A percentile compares a stretch with the other conserved stretches of the same genome.
Conservation (phyloP, 2,329 filamentous ascomycete genomes). For the Alternaria angustiovoidea region DNA sequence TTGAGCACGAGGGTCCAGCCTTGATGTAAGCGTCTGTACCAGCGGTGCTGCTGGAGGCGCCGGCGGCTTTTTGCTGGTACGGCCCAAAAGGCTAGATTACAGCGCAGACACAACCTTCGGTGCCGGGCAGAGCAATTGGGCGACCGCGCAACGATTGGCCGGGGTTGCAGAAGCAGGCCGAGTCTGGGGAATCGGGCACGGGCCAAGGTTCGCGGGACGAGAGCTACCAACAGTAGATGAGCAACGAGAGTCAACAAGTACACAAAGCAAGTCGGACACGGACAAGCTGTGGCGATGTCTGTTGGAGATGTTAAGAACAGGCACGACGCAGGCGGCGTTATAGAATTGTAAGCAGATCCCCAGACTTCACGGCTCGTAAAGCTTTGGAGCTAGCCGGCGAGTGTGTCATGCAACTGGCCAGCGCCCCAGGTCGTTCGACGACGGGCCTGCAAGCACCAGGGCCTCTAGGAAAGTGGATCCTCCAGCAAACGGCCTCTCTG, state of each 20-base stretch:
- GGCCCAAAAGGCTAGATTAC: constrained; percentile 34
- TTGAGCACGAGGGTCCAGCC: constrained; percentile 22
- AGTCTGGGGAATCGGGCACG: constrained; percentile 24
- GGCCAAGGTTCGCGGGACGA: constrained; percentile 25
- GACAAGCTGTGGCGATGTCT: constrained; percentile 27
- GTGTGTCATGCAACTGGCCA: constrained; percentile 38
- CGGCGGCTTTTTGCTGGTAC: constrained; percentile 28
- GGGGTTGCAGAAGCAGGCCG: constrained; percentile 13
- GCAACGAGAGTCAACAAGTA: constrained; percentile 5
- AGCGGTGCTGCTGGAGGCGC: constrained; percentile 27
- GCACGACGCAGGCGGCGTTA: constrained; percentile 23
- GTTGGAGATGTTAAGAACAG: constrained; percentile 8
- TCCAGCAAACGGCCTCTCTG: constrained; percentile 31
- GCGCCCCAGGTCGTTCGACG: constrained; percentile 25
- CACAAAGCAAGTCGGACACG: constrained; percentile 10
- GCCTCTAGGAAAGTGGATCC: constrained; percentile 24
- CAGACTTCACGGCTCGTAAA: constrained; percentile 35
- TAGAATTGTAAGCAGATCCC: constrained; percentile 41
- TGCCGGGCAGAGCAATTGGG: constrained; percentile 36
- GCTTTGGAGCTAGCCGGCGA: constrained; percentile 17
- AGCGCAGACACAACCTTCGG: constrained; percentile 39
- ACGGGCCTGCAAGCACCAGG: constrained; percentile 28
- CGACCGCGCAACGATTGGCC: constrained; percentile 40
- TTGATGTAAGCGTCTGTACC: constrained; percentile 21
- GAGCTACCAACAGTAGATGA: constrained; percentile 2